phyloP scores from a whole-genome alignment of 2,329 filamentous ascomycete genomes.

The Verticillium longisporum region DNA sequence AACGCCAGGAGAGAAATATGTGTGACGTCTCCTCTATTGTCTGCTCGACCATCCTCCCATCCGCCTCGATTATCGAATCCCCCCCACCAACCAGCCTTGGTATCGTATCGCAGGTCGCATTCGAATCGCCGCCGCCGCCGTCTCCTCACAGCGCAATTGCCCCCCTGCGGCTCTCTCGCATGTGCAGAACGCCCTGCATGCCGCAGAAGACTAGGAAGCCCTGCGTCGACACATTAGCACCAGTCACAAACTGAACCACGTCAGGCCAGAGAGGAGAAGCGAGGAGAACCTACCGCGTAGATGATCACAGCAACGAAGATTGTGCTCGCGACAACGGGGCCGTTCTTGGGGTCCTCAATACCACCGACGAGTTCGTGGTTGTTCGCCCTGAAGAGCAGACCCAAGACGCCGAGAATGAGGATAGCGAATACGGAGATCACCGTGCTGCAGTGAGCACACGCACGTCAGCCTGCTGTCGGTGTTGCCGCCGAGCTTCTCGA shows the following conservation, averaged over 20 bases:
- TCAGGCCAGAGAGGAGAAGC: no score
- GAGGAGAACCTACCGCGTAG: conserved; percentile 65
- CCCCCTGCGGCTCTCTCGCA: conserved; percentile 74
- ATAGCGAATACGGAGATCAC: conserved; percentile 62
- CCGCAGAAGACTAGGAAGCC: conserved; percentile 88
- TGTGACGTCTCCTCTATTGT: no score
- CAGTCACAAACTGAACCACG: no score
- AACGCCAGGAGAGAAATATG: no score
- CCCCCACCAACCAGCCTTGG: neutral
- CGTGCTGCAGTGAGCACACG: conserved; percentile 48
- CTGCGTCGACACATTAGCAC: conserved; percentile 35
- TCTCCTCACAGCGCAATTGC: conserved; percentile 68
- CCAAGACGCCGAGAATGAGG: conserved; percentile 55
- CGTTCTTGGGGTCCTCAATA: conserved; percentile 62
- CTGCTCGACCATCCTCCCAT: no score
- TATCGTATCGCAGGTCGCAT: neutral
- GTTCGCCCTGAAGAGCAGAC: conserved; percentile 68
- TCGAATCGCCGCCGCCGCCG: neutral
- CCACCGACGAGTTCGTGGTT: conserved; percentile 82
- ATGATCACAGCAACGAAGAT: conserved; percentile 85
- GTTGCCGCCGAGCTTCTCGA: conserved; percentile 10
- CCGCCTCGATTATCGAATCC: neutral
- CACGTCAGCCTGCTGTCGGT: neutral
- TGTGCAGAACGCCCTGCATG: conserved; percentile 79
- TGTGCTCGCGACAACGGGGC: conserved; percentile 70